Evolutionary conservation across 805 yeast genomes (phyloP), one percentile per base, ranked within the genome.

Genomic region (Candida suzukii): DNA sequence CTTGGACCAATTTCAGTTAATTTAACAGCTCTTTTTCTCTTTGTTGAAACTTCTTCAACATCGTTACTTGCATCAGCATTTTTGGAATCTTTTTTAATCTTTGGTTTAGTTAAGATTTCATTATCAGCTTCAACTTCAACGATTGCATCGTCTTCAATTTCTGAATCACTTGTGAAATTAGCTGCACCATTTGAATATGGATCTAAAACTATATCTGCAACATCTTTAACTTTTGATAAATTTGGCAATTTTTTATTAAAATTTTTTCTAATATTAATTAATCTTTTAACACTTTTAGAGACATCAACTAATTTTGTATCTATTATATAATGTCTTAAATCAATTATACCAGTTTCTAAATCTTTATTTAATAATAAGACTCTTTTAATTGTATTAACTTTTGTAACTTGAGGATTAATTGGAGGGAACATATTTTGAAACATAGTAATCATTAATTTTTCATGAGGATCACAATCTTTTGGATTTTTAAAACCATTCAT

Each of bases 401-500:
- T 80, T 17, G 95, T 84, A 43, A 69, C 65, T 49, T 87, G 87
- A 3, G 96, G 97, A 44, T 88, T 83, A 49, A 93, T 82, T 18
- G 99, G 87, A 7, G 99, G 99, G 61, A 91, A 87, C 78, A 93
- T 79, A 65, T 88, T 88, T 64, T 93, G 99, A 66, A 93, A 87
- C 68, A 88, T 80, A 3, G 97, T 86, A 25, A 95, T 78, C 42
- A 88, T 60, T 46, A 91, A 71, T 53, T 88, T 86, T 60, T 91
- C 98, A 50, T 81, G 80, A 29, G 77, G 73, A 29, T 70, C 75
- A 18, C 82, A 78, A 42, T 74, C 77, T 40, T 72, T 68, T 33
- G 86, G 82, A 41, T 82, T 80, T 31, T 68, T 67, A 59, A 93
- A 93, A n/a, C 95, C 95, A 62, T 93, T 91, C 71, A 93, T 70